Percentiles rank a stretch among this genome's conserved stretches.
phyloP scores from a whole-genome alignment of 352 stramenopile genomes.

The Pythium dissotocum region DNA sequence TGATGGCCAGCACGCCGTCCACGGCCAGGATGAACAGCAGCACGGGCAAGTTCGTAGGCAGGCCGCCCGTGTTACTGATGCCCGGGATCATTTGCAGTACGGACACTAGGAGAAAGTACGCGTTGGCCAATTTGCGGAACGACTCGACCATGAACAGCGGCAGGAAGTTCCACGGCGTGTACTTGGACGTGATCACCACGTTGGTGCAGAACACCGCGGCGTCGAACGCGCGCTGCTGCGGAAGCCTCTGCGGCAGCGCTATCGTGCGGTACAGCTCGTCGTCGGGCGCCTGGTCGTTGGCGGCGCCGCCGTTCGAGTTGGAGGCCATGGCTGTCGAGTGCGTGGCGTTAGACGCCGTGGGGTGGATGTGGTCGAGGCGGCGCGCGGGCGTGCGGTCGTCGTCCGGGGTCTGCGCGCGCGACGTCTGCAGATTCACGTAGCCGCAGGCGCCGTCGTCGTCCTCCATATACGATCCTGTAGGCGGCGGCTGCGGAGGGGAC shows the following conservation, averaged over 20 bases:
- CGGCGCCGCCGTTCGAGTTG: slow-evolving; percentile 2
- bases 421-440: slow-evolving; percentile 39
- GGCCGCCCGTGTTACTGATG: slow-evolving; percentile 84
- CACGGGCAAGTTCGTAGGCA: slow-evolving; percentile 83
- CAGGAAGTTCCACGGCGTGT: slow-evolving; percentile 88
- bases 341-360: not conserved
- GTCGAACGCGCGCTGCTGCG: slow-evolving; percentile 19
- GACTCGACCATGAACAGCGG: slow-evolving; percentile 88
- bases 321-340: slow-evolving; percentile 9
- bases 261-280: slow-evolving; percentile 59
- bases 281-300: not conserved
- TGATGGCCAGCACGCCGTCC: slow-evolving; percentile 77
- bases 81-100: slow-evolving; percentile 73
- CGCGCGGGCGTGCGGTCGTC: slow-evolving; percentile 6
- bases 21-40: slow-evolving; percentile 90
- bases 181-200: slow-evolving; percentile 91
- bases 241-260: slow-evolving; percentile 39
- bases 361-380: slow-evolving; percentile 19
- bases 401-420: slow-evolving; percentile 21
- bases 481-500: not conserved
- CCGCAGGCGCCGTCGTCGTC: slow-evolving; percentile 18
- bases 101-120: slow-evolving; percentile 92
- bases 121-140: slow-evolving; percentile 88
- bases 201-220: slow-evolving; percentile 69
- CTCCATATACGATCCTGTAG: slow-evolving; percentile 17